Percentiles rank a stretch among this genome's conserved stretches.
Evolutionary conservation across 768 basidiomycete species (phyloP).

Genomic region (Pisolithus orientalis): DNA sequence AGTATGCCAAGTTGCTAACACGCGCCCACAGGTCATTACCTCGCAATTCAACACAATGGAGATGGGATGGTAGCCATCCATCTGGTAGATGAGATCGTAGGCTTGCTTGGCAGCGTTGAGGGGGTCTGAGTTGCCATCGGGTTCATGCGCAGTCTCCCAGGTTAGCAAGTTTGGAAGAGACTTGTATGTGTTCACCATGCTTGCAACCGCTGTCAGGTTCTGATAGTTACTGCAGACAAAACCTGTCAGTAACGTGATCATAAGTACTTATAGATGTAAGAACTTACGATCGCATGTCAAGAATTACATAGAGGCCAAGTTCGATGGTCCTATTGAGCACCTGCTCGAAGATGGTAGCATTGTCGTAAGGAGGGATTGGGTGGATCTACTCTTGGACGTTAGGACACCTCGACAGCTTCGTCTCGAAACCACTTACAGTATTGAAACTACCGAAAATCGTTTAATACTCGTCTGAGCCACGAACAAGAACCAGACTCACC

Average conservation of each 20-base stretch:
- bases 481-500: constrained; percentile 24
- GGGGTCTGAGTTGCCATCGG: constrained; percentile 63
- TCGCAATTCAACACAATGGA: constrained; percentile 49
- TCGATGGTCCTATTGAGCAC: constrained; percentile 12
- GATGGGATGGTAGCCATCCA: constrained; percentile 56
- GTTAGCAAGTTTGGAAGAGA: constrained; percentile 59
- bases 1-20: not conserved
- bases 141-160: constrained; percentile 73
- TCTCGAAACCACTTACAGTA: constrained; percentile 11
- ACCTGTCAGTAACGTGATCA: not conserved
- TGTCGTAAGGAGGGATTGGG: constrained; percentile 61
- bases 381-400: constrained; percentile 46
- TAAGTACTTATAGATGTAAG: not conserved
- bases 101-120: constrained; percentile 45
- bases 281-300: constrained; percentile 63
- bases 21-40: constrained; percentile 1
- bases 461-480: no score
- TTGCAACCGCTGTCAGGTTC: constrained; percentile 53
- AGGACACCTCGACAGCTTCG: constrained; percentile 13
- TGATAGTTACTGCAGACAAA: constrained; percentile 41
- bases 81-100: constrained; percentile 39
- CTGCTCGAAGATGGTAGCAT: constrained; percentile 34
- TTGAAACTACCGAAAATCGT: constrained; percentile 9
- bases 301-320: constrained; percentile 55
- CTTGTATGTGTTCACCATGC: constrained; percentile 60